A percentile compares a stretch with the other conserved stretches of the same genome.
phyloP scores from a whole-genome alignment of 805 yeast species.

The Millerozyma acaciae region DNA sequence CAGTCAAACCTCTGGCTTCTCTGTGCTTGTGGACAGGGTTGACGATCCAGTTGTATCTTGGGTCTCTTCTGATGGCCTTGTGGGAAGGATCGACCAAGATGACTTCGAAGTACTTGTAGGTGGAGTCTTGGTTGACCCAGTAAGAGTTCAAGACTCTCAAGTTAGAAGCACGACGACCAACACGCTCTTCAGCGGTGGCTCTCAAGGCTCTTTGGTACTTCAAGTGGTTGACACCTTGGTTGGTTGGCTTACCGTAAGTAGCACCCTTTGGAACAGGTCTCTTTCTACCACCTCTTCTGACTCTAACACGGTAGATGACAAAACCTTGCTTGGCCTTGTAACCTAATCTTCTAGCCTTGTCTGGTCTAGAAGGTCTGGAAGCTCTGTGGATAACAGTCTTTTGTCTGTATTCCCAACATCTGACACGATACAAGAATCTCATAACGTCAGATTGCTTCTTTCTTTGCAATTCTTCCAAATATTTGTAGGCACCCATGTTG shows the following conservation, averaged over 20 bases:
- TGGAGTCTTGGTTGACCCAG: conserved; percentile 99
- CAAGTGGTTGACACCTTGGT: conserved; percentile 99
- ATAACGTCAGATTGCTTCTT: conserved; percentile 99
- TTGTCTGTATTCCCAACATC: conserved; percentile 99
- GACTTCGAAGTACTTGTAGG: conserved; percentile 99
- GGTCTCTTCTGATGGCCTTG: conserved; percentile 98
- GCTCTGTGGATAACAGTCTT: conserved; percentile 98
- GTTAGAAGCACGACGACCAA: conserved; percentile 98
- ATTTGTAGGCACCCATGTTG: conserved; percentile 99
- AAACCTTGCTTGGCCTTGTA: conserved; percentile 99
- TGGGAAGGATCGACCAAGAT: conserved; percentile 96
- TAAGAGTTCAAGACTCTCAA: conserved; percentile 98
- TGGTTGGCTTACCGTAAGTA: conserved; percentile 99
- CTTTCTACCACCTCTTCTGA: conserved; percentile 99
- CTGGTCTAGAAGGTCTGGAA: conserved; percentile 98
- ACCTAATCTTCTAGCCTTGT: conserved; percentile 99
- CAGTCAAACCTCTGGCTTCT: conserved; percentile 98
- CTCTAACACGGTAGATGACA: conserved; percentile 97
- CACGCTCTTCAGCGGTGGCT: conserved; percentile 99
- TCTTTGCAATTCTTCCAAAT: conserved; percentile 98
- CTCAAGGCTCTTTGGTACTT: conserved; percentile 98
- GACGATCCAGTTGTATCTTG: conserved; percentile 99
- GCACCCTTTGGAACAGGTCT: conserved; percentile 99
- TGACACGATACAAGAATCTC: conserved; percentile 98
- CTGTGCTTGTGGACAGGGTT: conserved; percentile 99